These are phyloP conservation scores for Alternaria incomplexa DNA, from an alignment of 2,329 filamentous ascomycete genomes.

Conservation along the genomic window DNA sequence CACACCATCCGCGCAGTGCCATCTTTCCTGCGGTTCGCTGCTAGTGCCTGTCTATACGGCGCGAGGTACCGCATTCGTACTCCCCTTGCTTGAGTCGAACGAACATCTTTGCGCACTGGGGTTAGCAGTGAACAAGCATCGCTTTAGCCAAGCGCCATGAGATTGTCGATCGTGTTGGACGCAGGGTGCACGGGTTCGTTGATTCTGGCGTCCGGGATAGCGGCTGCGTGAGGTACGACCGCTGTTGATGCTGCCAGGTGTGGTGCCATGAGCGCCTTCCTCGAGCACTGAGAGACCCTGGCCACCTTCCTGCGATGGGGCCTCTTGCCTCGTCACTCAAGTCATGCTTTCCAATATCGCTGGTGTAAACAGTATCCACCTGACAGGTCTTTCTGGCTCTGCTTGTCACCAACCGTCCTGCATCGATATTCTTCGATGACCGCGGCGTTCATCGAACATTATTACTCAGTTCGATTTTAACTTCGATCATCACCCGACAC, in stretches of 20 bases:
- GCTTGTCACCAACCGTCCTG: background rate
- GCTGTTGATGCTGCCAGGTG: background rate
- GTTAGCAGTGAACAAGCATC: slow-evolving; percentile 2
- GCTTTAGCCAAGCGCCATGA: slow-evolving; percentile 10
- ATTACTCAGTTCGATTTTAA: background rate
- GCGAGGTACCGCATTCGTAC: background rate
- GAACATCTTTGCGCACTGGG: background rate
- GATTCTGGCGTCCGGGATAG: background rate
- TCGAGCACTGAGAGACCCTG: background rate
- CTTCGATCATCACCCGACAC: background rate
- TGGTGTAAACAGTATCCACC: background rate
- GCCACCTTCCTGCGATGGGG: background rate
- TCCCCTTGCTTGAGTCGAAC: background rate
- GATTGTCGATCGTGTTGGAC: background rate
- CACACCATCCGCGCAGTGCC: background rate
- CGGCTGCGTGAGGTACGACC: background rate
- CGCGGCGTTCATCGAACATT: slow-evolving; percentile 5
- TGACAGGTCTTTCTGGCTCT: background rate
- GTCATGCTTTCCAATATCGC: background rate
- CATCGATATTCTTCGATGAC: background rate
- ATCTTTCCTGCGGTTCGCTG: slow-evolving; percentile 5
- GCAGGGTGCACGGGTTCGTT: background rate
- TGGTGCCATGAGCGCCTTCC: background rate
- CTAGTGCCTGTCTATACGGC: slow-evolving; percentile 1
- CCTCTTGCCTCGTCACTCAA: background rate